Evolutionary conservation across 169 alveolate genomes (phyloP).

Genomic region (Cryptosporidium viatorum): DNA sequence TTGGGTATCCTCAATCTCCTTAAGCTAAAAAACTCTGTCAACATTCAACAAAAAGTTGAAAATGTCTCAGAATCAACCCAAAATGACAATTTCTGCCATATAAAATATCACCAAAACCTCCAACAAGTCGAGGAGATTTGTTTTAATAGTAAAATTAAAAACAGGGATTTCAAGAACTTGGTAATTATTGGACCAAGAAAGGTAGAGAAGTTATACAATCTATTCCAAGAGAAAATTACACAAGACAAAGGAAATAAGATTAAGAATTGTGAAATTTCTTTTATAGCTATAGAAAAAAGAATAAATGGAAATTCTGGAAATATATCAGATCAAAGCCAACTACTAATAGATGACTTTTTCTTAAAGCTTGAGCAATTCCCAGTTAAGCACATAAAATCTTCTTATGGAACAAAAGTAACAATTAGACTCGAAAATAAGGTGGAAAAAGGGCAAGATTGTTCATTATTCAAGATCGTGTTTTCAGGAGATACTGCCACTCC

Average conservation of each 20-base stretch:
- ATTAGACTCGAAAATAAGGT: constrained; percentile 79
- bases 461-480: constrained; percentile 82
- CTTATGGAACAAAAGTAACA: constrained; percentile 84
- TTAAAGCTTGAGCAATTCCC: constrained; percentile 67
- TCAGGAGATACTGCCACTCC: constrained; percentile 93
- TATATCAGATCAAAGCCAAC: constrained; percentile 46
- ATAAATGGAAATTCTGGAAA: constrained; percentile 7
- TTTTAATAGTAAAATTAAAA: neutral
- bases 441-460: constrained; percentile 74
- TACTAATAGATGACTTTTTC: neutral
- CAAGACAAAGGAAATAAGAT: neutral
- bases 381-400: constrained; percentile 75
- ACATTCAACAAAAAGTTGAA: constrained; percentile 71
- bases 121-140: constrained; percentile 9
- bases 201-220: constrained; percentile 17
- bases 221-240: constrained; percentile 10
- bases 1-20: constrained; percentile 84
- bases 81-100: neutral
- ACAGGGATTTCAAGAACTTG: neutral
- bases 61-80: constrained; percentile 64
- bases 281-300: constrained; percentile 47
- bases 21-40: constrained; percentile 76
- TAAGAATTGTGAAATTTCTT: neutral
- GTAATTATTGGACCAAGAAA: constrained; percentile 58
- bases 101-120: constrained; percentile 32